Percentiles rank a stretch among this genome's conserved stretches.
Conservation (phyloP, 371 early-diverging fungal genomes). For the Saksenaea vasiformis region DNA sequence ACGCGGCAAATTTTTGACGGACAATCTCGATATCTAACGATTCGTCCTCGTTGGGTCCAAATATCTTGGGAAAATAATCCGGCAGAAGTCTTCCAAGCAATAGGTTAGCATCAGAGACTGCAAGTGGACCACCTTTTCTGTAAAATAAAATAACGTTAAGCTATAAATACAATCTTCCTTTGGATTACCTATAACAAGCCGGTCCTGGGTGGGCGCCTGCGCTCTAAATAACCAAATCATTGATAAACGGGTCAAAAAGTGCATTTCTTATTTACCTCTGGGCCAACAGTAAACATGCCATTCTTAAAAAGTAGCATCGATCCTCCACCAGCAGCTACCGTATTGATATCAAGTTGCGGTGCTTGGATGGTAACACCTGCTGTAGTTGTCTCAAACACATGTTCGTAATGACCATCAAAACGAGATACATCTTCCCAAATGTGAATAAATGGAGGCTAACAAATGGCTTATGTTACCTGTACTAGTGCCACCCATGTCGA, state of each 20-base stretch:
- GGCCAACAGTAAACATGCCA: constrained; percentile 94
- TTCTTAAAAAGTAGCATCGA: constrained; percentile 91
- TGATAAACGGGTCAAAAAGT: not conserved
- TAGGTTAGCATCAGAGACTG: constrained; percentile 94
- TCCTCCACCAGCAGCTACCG: constrained; percentile 96
- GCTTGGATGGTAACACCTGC: constrained; percentile 95
- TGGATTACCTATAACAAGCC: constrained; percentile 66
- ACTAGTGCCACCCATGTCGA: constrained; percentile 94
- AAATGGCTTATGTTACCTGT: constrained; percentile 48
- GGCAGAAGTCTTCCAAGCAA: constrained; percentile 87
- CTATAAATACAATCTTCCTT: not conserved
- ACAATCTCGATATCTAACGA: constrained; percentile 78
- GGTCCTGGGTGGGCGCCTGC: constrained; percentile 97
- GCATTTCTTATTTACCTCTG: constrained; percentile 56
- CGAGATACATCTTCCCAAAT: constrained; percentile 79
- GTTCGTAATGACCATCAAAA: constrained; percentile 88
- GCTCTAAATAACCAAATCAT: constrained; percentile 51
- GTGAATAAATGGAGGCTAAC: not conserved
- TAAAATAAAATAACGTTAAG: constrained; percentile 27
- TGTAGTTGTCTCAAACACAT: constrained; percentile 92
- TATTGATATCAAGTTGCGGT: constrained; percentile 95
- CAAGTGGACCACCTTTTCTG: constrained; percentile 91
- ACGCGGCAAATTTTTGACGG: constrained; percentile 56
- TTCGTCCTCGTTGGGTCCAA: constrained; percentile 88
- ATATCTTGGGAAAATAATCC: constrained; percentile 91